These are phyloP conservation scores for Santalum album DNA, from an alignment of 164 flowering plant genomes.

Conservation along the genomic window DNA sequence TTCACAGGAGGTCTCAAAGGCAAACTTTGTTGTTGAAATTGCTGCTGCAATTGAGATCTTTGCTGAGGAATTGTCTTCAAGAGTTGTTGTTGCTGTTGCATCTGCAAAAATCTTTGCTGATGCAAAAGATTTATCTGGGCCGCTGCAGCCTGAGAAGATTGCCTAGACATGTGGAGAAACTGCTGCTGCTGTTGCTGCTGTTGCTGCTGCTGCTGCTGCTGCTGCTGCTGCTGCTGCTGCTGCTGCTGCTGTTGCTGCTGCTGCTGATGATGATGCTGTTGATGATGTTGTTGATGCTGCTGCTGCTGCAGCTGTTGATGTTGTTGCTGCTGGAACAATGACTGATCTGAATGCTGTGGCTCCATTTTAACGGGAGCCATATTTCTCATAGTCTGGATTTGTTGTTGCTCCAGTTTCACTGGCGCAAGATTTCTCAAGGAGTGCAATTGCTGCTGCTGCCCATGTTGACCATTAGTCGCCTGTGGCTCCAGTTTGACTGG, in stretches of 20 bases:
- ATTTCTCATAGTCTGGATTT: conserved; percentile 49
- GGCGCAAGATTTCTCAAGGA: conserved; percentile 44
- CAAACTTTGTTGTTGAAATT: conserved; percentile 58
- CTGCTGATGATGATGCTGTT: too few species aligned
- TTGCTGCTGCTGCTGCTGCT: conserved; percentile 36
- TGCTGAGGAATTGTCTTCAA: conserved; percentile 69
- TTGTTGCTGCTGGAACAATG: conserved; percentile 57
- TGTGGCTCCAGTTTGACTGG: conserved; percentile 83
- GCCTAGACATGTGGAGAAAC: conserved; percentile 64
- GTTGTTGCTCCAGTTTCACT: conserved; percentile 79
- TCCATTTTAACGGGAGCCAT: conserved; percentile 67
- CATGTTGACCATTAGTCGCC: conserved; percentile 51
- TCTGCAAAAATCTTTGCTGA: conserved; percentile 53
- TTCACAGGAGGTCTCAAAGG: conserved; percentile 56
- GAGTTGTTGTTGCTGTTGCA: conserved; percentile 52
- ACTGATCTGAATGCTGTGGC: conserved; percentile 68
- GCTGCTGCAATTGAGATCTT: conserved; percentile 50
- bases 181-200: conserved; percentile 43
- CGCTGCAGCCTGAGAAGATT: conserved; percentile 59
- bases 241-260: conserved; percentile 49
- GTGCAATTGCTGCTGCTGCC: conserved; percentile 55
- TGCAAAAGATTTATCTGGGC: conserved; percentile 73
- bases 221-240: conserved; percentile 41
- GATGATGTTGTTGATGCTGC: too few species aligned
- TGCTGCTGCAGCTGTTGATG: too few species aligned